Percentiles rank a stretch among this genome's conserved stretches.
Conservation (phyloP, 305 asterid species). For the Rubia tinctorum region DNA sequence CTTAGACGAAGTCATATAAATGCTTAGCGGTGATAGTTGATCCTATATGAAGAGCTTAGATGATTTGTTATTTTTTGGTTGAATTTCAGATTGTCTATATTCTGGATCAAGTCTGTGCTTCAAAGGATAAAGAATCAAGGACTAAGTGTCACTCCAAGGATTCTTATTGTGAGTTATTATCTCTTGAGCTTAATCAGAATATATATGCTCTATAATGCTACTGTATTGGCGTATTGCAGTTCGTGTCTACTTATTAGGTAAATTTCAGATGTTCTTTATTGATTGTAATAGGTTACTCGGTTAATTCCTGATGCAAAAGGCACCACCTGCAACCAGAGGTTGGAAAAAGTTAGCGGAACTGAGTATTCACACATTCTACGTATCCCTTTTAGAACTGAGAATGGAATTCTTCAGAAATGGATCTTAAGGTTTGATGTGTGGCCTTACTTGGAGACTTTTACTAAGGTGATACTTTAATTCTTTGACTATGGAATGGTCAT, state of each 20-base stretch:
- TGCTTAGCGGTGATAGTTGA: not conserved
- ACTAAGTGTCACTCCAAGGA: conserved; percentile 64
- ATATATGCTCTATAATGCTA: not conserved
- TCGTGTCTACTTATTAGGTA: not conserved
- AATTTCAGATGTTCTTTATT: conserved; percentile 8
- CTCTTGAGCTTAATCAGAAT: not conserved
- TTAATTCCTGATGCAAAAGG: conserved; percentile 96
- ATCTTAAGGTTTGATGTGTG: conserved; percentile 96
- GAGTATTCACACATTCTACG: conserved; percentile 88
- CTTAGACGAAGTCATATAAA: not conserved
- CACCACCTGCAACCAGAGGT: conserved; percentile 91
- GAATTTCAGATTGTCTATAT: conserved; percentile 74
- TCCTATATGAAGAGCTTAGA: not conserved
- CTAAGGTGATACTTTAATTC: conserved; percentile 47
- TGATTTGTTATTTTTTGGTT: conserved; percentile 5
- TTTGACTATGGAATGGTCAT: not conserved
- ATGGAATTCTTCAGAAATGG: conserved; percentile 88
- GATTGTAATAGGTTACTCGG: conserved; percentile 70
- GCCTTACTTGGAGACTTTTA: conserved; percentile 93
- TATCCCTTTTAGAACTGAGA: conserved; percentile 80
- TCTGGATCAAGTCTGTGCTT: conserved; percentile 98
- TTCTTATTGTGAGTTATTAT: conserved; percentile 57
- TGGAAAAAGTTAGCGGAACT: conserved; percentile 83
- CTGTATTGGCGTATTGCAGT: not conserved
- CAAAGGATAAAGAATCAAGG: conserved; percentile 85